Evolutionary conservation across 83 land plant species (phyloP), one percentile per base, ranked within the genome.

Genomic region (Thuja plicata): DNA sequence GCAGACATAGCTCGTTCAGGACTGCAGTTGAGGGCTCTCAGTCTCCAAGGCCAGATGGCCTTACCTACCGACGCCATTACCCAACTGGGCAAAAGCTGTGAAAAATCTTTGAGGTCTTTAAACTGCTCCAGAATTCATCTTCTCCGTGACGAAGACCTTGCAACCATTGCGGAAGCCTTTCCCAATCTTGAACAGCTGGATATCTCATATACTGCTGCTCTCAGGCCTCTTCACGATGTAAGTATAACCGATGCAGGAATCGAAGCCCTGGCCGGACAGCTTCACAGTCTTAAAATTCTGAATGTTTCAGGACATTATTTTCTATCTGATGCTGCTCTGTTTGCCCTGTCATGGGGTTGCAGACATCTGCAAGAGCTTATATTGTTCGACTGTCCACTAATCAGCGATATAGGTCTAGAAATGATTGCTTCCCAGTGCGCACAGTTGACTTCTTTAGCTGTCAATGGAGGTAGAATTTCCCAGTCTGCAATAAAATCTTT

Each of bases 101-200:
- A 21, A 13, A 45, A n/a, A 34, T 84, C 77, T 40, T 41, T 93
- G 38, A 85, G 71, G 77, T 77, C 52, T 48, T 78, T 93, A 84
- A 89, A 60, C 45, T 91, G 91, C 73, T 92, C 91, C 57, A 90
- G 85, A 17, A 16, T 92, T 45, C 21, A 78, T 2, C 38, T 35
- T 38, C 71, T 92, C 30, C 15, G 10, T 7, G 92, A 91, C 43
- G 32, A 16, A 8, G 91, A 91, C 85, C 73, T 92, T 60, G 21
- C 50, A 50, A 89, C 70, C 43, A 80, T 93, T 30, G 91, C 88
- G 41, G 74, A 89, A 0, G 43, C 87, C 2, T 89, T 92, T 60
- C 91, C 92, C 16, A 17, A 17, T 60, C 83, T 93, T 16, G 93
- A 92, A 70, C 88, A 89, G 45, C 74, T 93, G 24, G 92, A 93